These are phyloP conservation scores for Acanthamoeba lenticulata DNA, from an alignment of 208 protist species.

Conservation along the genomic window DNA sequence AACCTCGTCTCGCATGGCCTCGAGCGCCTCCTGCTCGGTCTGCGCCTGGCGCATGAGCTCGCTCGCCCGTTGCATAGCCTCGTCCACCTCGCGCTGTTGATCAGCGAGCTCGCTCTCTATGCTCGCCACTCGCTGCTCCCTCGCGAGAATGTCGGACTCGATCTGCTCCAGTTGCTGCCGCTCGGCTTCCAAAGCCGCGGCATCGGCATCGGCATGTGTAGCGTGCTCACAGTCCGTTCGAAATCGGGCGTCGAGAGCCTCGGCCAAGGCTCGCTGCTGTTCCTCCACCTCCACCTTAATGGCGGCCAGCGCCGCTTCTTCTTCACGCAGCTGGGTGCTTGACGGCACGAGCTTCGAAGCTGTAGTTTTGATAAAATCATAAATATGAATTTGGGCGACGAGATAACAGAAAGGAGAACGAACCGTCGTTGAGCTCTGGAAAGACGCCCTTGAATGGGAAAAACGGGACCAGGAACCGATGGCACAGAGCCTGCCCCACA, in stretches of 20 bases:
- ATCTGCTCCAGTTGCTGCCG: background rate
- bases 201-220: background rate
- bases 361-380: background rate
- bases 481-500: background rate
- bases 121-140: too few relatives aligned
- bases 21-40: background rate
- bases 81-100: background rate
- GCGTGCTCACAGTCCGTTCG: too few relatives aligned
- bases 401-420: background rate
- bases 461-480: background rate
- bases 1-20: background rate
- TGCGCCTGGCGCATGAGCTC: background rate
- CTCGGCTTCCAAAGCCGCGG: background rate
- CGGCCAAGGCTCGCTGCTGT: background rate
- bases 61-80: background rate
- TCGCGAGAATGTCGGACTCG: too few relatives aligned
- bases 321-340: background rate
- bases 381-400: background rate
- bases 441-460: constrained; percentile 16
- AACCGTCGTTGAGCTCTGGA: background rate
- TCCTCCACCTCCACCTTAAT: background rate
- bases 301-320: background rate
- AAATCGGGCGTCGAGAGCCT: background rate
- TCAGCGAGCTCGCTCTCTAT: background rate
- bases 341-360: background rate